Evolutionary conservation across 257 asterid genomes (phyloP), one percentile per base, ranked within the genome.

Genomic region (Salvia rosmarinus): DNA sequence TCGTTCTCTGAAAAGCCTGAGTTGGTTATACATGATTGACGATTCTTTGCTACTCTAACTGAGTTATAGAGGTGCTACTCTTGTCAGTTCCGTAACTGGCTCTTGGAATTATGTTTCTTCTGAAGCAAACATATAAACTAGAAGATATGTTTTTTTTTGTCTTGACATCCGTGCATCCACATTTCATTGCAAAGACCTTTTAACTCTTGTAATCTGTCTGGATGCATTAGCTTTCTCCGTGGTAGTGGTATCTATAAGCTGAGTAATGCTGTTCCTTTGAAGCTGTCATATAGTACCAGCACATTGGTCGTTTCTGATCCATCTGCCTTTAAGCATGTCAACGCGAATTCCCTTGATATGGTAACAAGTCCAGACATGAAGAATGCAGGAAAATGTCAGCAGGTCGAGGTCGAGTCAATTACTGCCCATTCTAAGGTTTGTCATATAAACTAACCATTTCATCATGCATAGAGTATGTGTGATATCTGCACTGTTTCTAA

Each of bases 341-440:
- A 65, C 75, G 78, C 44, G 64, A 74, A 58, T 68, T 50, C 67
- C 60, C 12, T 23, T 42, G 51, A 73, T 43, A 13, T 72, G n/a
- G 71, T 25, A 55, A 58, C 76, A 44, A 77, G 51, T 50, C 61
- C 65, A 34, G 75, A 13, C 42, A 40, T 28, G 72, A 74, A 73
- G 60, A 78, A 42, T 72, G 79, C 73, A 76, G 56, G 42, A 9
- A 75, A 21, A 28, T 21, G 25, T 75, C 66, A 72, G 77, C 78
- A 62, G 72, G 73, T 71, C 5, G 75, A 42, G 11, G 75, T 71
- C 5, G 75, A 42, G 14, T 28, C 56, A 6, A 44, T 77, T 43
- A 42, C 58, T 62, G 46, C 20, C 32, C 56, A 81, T 32, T 78
- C 85, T 17, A 83, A 84, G 95, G 90, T 86, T 35, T 64, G 72